phyloP scores from a whole-genome alignment of 2,329 filamentous ascomycete genomes.

The Colletotrichum theobromicola region DNA sequence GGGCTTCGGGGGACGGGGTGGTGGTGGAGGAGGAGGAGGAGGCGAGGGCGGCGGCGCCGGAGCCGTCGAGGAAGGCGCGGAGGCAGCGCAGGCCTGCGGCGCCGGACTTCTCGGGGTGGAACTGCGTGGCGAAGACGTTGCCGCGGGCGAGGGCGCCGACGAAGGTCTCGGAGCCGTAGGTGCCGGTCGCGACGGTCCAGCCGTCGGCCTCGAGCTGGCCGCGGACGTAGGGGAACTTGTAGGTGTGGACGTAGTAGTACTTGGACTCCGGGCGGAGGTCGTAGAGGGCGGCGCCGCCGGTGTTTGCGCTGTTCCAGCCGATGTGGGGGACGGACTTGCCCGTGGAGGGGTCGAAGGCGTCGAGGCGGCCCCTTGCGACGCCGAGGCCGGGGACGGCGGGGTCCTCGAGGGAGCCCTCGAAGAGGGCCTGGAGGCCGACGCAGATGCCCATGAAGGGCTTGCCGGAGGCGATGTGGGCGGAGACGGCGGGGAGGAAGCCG shows the following conservation, averaged over 20 bases:
- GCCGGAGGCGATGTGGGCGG: conserved; percentile 81
- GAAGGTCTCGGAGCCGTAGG: conserved; percentile 88
- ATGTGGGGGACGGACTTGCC: conserved; percentile 95
- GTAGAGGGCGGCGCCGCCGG: conserved; percentile 66
- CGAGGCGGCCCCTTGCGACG: conserved; percentile 72
- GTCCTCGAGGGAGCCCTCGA: conserved; percentile 84
- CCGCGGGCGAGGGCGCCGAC: conserved; percentile 86
- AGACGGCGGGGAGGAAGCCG: conserved; percentile 84
- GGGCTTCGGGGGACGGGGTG: neutral
- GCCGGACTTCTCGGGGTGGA: conserved; percentile 97
- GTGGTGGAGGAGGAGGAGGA: conserved; percentile 11
- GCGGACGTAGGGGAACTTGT: conserved; percentile 77
- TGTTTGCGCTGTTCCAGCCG: conserved; percentile 93
- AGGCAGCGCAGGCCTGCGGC: conserved; percentile 84
- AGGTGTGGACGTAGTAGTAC: conserved; percentile 99
- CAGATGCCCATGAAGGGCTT: conserved; percentile 99
- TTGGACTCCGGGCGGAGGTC: conserved; percentile 82
- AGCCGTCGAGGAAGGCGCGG: conserved; percentile 83
- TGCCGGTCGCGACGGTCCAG: conserved; percentile 91
- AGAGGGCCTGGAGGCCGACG: conserved; percentile 90
- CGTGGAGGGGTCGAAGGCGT: conserved; percentile 75
- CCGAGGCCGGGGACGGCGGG: conserved; percentile 74
- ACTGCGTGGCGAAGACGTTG: conserved; percentile 91
- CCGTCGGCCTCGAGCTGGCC: conserved; percentile 80
- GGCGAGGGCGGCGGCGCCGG: conserved; percentile 57